phyloP scores from a whole-genome alignment of 2,329 filamentous ascomycete species.

The Phialophora tarda region DNA sequence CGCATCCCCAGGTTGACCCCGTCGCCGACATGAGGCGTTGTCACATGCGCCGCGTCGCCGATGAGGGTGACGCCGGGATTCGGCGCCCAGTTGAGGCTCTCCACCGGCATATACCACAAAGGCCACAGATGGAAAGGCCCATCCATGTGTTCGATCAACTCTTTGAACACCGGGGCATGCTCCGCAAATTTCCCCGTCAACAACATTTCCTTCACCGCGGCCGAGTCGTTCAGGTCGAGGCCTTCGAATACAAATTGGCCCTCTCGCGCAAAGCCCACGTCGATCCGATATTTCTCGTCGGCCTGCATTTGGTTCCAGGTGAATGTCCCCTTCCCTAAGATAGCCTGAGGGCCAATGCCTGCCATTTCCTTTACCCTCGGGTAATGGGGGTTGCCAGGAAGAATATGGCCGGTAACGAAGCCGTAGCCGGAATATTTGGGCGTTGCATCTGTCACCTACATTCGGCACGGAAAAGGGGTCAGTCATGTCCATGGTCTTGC shows the following conservation, averaged over 20 bases:
- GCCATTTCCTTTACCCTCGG: conserved; percentile 35
- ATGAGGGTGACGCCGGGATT: conserved; percentile 38
- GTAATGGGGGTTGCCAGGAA: conserved; percentile 42
- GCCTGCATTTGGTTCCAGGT: conserved; percentile 37
- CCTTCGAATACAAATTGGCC: conserved; percentile 18
- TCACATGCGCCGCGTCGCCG: conserved; percentile 42
- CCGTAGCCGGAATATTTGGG: conserved; percentile 44
- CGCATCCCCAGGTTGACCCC: conserved; percentile 41
- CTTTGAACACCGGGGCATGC: conserved; percentile 34
- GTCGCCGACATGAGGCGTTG: conserved; percentile 34
- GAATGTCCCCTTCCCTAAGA: conserved; percentile 32
- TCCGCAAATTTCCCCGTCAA: conserved; percentile 24
- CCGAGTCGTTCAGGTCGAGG: conserved; percentile 14
- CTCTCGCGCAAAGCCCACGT: conserved; percentile 13
- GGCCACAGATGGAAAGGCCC: conserved; percentile 39
- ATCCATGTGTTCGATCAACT: conserved; percentile 35
- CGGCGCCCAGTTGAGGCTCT: conserved; percentile 34
- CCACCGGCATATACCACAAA: conserved; percentile 34
- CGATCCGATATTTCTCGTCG: conserved; percentile 34
- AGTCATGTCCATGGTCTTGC: too few relatives aligned
- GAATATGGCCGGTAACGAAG: conserved; percentile 42
- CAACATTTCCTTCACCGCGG: conserved; percentile 13
- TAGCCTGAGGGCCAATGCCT: conserved; percentile 27
- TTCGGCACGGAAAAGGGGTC: not conserved
- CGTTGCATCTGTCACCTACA: conserved; percentile 44